Percentiles rank a stretch among this genome's conserved stretches.
These are phyloP conservation scores for Boletus vinaceobasis DNA, from an alignment of 768 basidiomycete genomes.

Conservation along the genomic window DNA sequence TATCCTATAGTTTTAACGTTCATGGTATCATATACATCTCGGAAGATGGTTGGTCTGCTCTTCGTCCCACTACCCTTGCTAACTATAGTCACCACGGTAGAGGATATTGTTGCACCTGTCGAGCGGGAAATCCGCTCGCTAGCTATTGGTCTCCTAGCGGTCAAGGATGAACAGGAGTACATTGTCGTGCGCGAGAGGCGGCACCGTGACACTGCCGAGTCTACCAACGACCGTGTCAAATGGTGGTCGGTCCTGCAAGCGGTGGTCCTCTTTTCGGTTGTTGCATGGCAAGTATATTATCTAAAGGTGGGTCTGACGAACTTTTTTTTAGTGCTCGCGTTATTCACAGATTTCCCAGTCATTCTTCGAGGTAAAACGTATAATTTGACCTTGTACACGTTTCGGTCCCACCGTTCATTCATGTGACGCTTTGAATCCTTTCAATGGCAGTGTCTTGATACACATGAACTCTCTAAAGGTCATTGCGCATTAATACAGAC, in stretches of 20 bases:
- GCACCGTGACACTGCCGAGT: constrained; percentile 93
- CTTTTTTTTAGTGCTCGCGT: background rate
- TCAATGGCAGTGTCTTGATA: background rate
- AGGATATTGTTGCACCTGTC: constrained; percentile 88
- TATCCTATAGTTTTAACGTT: constrained; percentile 79
- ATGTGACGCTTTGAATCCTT: background rate
- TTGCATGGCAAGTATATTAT: constrained; percentile 98
- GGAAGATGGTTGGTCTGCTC: constrained; percentile 65
- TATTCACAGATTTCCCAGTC: constrained; percentile 41
- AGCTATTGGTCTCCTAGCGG: constrained; percentile 74
- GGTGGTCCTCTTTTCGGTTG: constrained; percentile 80
- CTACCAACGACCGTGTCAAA: constrained; percentile 91
- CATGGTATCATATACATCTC: constrained; percentile 94
- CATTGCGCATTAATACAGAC: constrained; percentile 13
- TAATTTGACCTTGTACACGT: constrained; percentile 50
- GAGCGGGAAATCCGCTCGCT: constrained; percentile 91
- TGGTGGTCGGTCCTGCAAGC: constrained; percentile 98
- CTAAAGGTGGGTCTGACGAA: constrained; percentile 59
- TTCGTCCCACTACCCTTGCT: background rate
- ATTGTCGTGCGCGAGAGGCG: constrained; percentile 90
- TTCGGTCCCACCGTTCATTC: background rate
- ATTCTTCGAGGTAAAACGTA: constrained; percentile 90
- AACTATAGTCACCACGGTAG: constrained; percentile 7
- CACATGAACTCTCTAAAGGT: background rate
- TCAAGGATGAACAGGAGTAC: constrained; percentile 99